Conservation (phyloP, 2,329 filamentous ascomycete species). For the Grosmannia huntii region DNA sequence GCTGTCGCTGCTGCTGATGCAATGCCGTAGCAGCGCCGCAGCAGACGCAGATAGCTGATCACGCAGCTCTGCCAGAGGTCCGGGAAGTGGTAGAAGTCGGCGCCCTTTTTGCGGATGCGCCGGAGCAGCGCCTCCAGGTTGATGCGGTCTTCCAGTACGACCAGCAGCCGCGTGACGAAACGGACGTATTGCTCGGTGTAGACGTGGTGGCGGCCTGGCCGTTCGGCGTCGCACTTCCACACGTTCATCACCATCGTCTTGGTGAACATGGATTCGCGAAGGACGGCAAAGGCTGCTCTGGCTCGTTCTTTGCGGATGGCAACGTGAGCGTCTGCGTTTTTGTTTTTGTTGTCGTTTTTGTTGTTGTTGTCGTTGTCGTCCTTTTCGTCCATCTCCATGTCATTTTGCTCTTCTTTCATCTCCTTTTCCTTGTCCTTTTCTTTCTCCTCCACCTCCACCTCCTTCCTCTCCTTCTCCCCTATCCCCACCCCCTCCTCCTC, state of each 20-base stretch:
- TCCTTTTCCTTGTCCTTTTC: background rate
- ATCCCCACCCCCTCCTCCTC: background rate
- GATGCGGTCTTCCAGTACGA: constrained; percentile 59
- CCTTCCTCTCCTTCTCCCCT: background rate
- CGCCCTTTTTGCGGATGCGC: constrained; percentile 67
- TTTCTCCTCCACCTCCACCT: background rate
- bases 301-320: constrained; percentile 27
- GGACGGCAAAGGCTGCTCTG: constrained; percentile 66
- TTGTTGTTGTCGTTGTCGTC: background rate
- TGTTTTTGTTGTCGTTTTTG: background rate
- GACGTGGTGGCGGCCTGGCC: constrained; percentile 75
- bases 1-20: constrained; percentile 21
- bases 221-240: constrained; percentile 84
- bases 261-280: constrained; percentile 63
- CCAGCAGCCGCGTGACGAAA: constrained; percentile 65
- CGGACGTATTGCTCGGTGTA: constrained; percentile 79
- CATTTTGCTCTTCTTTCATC: too few relatives aligned
- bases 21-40: constrained; percentile 36
- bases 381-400: background rate
- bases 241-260: constrained; percentile 93
- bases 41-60: constrained; percentile 37
- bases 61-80: constrained; percentile 48
- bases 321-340: background rate
- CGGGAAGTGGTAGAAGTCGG: constrained; percentile 55
- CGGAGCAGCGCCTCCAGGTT: constrained; percentile 69